Evolutionary conservation across 208 protist species (phyloP).

Genomic region (Crithidia expoeki): DNA sequence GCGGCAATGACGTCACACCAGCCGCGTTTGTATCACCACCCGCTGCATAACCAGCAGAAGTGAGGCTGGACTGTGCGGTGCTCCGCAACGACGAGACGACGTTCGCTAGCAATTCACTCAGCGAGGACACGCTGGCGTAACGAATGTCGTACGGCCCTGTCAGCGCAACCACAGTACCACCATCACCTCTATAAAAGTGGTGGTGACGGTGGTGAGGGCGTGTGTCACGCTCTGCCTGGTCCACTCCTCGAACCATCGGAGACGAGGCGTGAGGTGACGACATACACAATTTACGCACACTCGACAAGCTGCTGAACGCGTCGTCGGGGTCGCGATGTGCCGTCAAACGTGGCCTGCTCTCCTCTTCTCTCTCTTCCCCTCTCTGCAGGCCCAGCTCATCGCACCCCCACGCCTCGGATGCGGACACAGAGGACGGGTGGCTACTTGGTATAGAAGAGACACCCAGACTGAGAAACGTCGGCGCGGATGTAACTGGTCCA

Average conservation of each 20-base stretch:
- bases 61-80: constrained; percentile 41
- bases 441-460: constrained; percentile 25
- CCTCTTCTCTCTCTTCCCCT: too few species aligned
- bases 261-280: constrained; percentile 18
- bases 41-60: constrained; percentile 30
- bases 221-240: neutral
- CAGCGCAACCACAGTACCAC: constrained; percentile 2
- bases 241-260: constrained; percentile 12
- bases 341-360: too few species aligned
- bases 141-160: constrained; percentile 23
- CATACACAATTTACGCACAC: neutral
- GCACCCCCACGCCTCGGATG: neutral
- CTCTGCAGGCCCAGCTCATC: neutral
- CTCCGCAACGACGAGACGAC: constrained; percentile 59
- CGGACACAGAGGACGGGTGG: constrained; percentile 13
- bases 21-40: neutral
- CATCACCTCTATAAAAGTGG: too few species aligned
- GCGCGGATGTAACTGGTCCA: neutral
- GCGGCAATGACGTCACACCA: constrained; percentile 3
- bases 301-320: neutral
- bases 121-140: constrained; percentile 38
- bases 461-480: neutral
- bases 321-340: constrained; percentile 11
- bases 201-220: neutral
- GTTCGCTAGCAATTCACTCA: constrained; percentile 46